Base-by-base conservation (phyloP, 257 asterid genomes). In the Anisodus acutangulus region DNA sequence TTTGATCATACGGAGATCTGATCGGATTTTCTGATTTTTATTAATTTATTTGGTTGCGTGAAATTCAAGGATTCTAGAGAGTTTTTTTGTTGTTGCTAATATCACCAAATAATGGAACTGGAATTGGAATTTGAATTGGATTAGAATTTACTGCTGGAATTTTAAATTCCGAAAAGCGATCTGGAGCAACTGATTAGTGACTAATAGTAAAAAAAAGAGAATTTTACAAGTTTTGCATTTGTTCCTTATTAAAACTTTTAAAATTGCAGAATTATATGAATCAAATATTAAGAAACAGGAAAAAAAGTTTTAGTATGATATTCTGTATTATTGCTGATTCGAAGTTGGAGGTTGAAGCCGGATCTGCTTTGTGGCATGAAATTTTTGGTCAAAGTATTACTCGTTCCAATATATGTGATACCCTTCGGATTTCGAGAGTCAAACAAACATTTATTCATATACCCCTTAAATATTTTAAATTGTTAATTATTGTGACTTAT, bases 1-100 rank as follows among this genome's bases (percentile, higher is more conserved):
- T 37, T 51, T 15, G 86, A 84, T 84, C 58, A 0, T 58, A 12
- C 26, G 8, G 76, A 83, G 86, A 83, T 83, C 86, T 49, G 86
- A 76, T 84, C 83, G 7, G 69, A 76, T 39, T 84, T 84, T 4
- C 58, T 26, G 43, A 49, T 51, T 60, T 11, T 19, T 35, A 9
- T 35, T 72, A 15, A 4, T 13, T 45, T 41, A 16, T 78, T 60
- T 35, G 22, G 54, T 82, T 69, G 81, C 70, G 69, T 82, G 78
- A 37, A 69, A 15, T 53, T 78, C 49, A 69, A 37, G 85, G 63
- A 41, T 15, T 67, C n/a, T 31, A 12, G 67, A 26, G 31, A 82
- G 47, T 8, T 47, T 57, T 66, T 66, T 66, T 49, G 9, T 68
- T 39, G 51, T 64, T 58, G 54, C 64, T 63, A 7, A 11, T 3